Percentiles rank a stretch among this genome's conserved stretches.
phyloP scores from a whole-genome alignment of 768 basidiomycete genomes.

The Mycena belliarum region DNA sequence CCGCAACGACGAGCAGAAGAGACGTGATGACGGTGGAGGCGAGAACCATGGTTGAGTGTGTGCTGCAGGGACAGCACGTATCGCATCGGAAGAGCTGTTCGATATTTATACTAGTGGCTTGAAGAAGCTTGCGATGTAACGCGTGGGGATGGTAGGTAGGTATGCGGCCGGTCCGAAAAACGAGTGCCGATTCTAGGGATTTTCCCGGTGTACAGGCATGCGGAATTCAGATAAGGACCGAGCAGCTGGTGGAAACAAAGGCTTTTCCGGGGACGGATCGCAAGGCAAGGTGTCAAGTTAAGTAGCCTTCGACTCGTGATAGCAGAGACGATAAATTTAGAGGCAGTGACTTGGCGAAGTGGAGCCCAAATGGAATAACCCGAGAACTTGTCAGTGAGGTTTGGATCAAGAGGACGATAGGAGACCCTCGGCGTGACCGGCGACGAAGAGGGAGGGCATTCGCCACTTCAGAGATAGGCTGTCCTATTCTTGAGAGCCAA shows the following conservation, averaged over 20 bases:
- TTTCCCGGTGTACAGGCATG: too few species aligned
- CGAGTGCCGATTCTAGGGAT: too few species aligned
- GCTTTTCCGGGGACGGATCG: neutral
- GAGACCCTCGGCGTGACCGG: neutral
- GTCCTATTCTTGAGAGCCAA: neutral
- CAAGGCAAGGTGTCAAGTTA: neutral
- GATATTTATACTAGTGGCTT: neutral
- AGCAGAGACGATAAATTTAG: neutral
- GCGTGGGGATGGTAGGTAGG: neutral
- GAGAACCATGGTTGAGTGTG: neutral
- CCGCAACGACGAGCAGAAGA: neutral
- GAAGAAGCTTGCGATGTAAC: neutral
- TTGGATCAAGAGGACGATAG: neutral
- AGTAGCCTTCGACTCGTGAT: neutral
- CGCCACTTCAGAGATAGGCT: neutral
- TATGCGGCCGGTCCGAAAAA: too few species aligned
- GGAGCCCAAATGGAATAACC: neutral
- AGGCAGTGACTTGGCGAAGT: neutral
- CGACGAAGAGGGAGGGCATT: neutral
- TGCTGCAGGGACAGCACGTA: neutral
- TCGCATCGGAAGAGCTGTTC: neutral
- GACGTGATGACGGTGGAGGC: constrained; percentile 1
- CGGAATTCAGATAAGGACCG: neutral
- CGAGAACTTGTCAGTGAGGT: neutral
- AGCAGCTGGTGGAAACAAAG: neutral